Base-by-base conservation (phyloP, 148 eudicot genomes). In the Nepenthes mirabilis region DNA sequence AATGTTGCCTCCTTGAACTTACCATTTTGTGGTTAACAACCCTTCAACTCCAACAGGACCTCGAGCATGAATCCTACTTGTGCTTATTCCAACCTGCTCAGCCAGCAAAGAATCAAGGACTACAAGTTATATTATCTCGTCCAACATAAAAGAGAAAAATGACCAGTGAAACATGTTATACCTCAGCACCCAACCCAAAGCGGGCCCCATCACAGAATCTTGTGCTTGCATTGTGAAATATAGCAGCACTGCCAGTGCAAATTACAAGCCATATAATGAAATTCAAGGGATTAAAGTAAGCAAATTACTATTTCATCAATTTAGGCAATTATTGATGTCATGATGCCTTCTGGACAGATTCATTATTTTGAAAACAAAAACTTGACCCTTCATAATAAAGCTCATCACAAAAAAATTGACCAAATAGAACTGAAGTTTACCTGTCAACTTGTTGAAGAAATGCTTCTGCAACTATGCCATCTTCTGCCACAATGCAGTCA, bases 31-130 rank as follows among this genome's bases (percentile, higher is more conserved):
- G 58, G 99, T 94, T 52, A 94, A 72, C 70, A 94, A 67, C 57
- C 99, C 99, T 71, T 94, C 99, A 59, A 94, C 97, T 54, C 99
- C 95, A 13, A 94, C 99, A 1, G 99, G 99, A 45, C 97, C 99
- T 61, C 99, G 89, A 51, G 99, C 97, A 74, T 94, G 99, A 77
- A 94, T 86, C 61, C 95, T 77, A 62, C 99, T 87, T 23, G 99
- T 94, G 79, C 99, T 94, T 54, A 94, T 84, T 43, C 99, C 99
- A 54, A 94, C 99, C 99, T 93, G 70, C 64, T 67, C 50, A 51
- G 35, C n/a, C 63, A 75, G 6, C 52, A 49, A 49, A 49, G 45
- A 49, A 49, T 49, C n/a, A 49, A 49, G 52, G 14, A 49, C 52
- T 49, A 3, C 6, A 4, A 4, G 1, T 4, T 8, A 40, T 40